phyloP scores from a whole-genome alignment of 495 filamentous ascomycete species.

The Melanomma pulvis-pyrius region DNA sequence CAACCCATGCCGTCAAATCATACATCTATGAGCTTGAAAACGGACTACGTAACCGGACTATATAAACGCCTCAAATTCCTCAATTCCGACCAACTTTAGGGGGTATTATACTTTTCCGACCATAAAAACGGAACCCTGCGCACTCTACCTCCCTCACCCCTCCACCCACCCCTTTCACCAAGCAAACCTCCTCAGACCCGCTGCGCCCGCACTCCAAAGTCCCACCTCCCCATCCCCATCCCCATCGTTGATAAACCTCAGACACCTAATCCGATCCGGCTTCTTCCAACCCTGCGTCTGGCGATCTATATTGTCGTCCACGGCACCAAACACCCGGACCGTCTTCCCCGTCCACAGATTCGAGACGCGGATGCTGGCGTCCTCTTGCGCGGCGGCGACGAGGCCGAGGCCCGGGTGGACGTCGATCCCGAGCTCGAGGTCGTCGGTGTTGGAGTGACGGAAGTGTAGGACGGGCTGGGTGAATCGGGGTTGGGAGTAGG shows the following conservation, averaged over 20 bases:
- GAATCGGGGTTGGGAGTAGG: not conserved
- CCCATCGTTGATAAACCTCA: constrained; percentile 20
- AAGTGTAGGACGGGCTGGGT: constrained; percentile 20
- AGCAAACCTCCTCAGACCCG: constrained; percentile 11
- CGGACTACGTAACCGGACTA: no score
- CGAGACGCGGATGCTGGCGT: constrained; percentile 20
- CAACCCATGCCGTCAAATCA: no score
- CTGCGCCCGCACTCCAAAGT: constrained; percentile 11
- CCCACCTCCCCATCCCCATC: constrained; percentile 1
- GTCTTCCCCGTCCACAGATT: constrained; percentile 33
- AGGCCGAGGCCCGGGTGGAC: constrained; percentile 35
- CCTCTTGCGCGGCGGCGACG: constrained; percentile 39
- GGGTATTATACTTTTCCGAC: no score
- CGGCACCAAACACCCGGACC: constrained; percentile 8
- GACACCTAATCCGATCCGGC: not conserved
- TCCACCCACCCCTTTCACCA: constrained; percentile 27
- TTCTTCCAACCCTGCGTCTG: not conserved
- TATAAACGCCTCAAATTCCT: no score
- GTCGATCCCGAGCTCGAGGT: constrained; percentile 36
- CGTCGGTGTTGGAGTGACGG: constrained; percentile 20
- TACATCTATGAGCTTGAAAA: no score
- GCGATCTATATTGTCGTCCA: not conserved
- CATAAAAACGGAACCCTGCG: no score
- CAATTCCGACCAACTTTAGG: no score
- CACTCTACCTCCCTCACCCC: no score